A percentile compares a stretch with the other conserved stretches of the same genome.
Conservation (phyloP, 129 eudicot species). For the Flaveria ramosissima region DNA sequence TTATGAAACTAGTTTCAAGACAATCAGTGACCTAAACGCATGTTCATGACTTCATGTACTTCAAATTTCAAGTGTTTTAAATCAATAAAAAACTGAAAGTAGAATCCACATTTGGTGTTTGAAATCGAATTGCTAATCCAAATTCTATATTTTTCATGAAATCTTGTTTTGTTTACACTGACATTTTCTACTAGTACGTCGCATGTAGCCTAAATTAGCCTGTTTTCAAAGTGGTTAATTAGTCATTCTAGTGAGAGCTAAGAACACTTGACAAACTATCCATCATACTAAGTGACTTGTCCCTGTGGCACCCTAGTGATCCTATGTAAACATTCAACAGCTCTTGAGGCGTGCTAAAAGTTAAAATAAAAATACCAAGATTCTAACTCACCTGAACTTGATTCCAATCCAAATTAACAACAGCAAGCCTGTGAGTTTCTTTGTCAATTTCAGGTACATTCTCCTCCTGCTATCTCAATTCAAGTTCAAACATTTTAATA, state of each 20-base stretch:
- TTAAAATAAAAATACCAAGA: not conserved
- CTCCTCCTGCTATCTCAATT: slow-evolving; percentile 57
- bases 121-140: not conserved
- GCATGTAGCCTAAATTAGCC: not conserved
- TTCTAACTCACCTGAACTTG: slow-evolving; percentile 62
- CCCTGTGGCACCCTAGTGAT: not conserved
- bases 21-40: not conserved
- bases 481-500: not conserved
- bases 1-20: not conserved
- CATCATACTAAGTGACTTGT: not conserved
- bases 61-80: not conserved
- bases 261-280: not conserved
- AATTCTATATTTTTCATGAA: not conserved
- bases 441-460: slow-evolving; percentile 78
- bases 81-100: not conserved
- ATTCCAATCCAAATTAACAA: slow-evolving; percentile 89
- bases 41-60: not conserved
- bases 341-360: not conserved
- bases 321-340: not conserved
- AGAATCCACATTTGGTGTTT: not conserved
- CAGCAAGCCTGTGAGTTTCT: slow-evolving; percentile 80
- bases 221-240: not conserved
- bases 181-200: not conserved
- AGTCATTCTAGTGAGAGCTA: not conserved
- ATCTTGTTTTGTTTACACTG: no score